Conservation (phyloP, 75 land plant species). For the Selaginella tamariscina region DNA sequence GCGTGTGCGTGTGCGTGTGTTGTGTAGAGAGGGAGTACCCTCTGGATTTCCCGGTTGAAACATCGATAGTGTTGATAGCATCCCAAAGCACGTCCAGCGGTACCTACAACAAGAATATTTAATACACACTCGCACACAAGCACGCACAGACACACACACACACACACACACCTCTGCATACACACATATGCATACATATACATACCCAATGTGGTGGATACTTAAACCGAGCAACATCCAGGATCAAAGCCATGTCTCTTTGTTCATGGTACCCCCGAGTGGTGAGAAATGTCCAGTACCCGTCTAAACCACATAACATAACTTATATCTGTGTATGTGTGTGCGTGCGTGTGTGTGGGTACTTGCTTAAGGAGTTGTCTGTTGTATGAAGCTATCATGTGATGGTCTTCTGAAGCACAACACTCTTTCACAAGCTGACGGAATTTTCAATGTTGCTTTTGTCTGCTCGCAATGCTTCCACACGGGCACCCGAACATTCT, state of each 20-base stretch:
- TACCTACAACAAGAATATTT: too few species aligned
- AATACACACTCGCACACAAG: too few species aligned
- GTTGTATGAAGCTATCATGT: constrained; percentile 72
- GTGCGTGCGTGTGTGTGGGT: too few species aligned
- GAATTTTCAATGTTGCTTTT: constrained; percentile 48
- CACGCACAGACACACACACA: too few species aligned
- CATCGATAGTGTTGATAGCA: constrained; percentile 64
- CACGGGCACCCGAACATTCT: constrained; percentile 66
- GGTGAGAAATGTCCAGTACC: constrained; percentile 92
- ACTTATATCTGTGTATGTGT: too few species aligned
- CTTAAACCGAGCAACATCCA: constrained; percentile 92
- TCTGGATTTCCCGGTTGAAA: constrained; percentile 44
- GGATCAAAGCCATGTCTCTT: constrained; percentile 67
- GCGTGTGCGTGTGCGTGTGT: neutral
- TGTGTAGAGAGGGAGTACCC: constrained; percentile 36
- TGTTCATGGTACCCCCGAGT: constrained; percentile 78
- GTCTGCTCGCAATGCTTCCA: constrained; percentile 48
- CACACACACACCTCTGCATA: too few species aligned
- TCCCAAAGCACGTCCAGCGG: constrained; percentile 75
- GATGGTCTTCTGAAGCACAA: constrained; percentile 57
- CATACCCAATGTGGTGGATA: constrained; percentile 97
- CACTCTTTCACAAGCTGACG: constrained; percentile 42
- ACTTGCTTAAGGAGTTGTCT: constrained; percentile 64
- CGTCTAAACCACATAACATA: constrained; percentile 43
- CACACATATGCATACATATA: too few species aligned